Percentiles rank a stretch among this genome's conserved stretches.
Evolutionary conservation across 2,329 filamentous ascomycete species (phyloP).

Genomic region (Sporothrix dimorphospora): DNA sequence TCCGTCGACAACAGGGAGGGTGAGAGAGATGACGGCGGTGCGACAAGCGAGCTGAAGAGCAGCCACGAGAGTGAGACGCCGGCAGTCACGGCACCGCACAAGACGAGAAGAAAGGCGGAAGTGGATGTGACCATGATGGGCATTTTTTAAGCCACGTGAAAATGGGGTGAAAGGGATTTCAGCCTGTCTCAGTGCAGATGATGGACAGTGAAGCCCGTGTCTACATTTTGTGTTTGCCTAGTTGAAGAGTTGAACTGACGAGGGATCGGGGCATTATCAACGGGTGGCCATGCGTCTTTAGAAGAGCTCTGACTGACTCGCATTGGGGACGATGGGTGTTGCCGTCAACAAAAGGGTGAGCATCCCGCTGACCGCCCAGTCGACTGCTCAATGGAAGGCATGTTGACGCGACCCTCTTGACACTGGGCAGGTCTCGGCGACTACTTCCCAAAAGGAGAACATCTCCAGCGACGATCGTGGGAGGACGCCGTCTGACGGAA

Average conservation of each 20-base stretch:
- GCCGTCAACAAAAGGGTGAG: background rate
- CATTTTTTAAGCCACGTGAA: conserved; percentile 1
- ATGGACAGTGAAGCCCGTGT: background rate
- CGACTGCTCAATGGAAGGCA: background rate
- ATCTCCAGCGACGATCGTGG: background rate
- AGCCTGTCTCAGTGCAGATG: background rate
- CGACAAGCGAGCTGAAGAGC: background rate
- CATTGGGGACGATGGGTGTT: background rate
- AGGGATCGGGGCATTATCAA: background rate
- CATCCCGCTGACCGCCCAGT: background rate
- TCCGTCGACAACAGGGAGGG: background rate
- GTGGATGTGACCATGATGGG: background rate
- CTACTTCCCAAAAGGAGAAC: background rate
- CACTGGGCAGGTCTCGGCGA: background rate
- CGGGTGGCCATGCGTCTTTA: background rate
- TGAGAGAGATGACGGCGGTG: conserved; percentile 5
- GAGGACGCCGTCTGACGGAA: background rate
- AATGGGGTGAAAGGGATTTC: background rate
- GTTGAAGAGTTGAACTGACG: no score
- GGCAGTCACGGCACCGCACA: background rate
- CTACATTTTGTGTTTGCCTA: background rate
- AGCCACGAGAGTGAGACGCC: conserved; percentile 9
- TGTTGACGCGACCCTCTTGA: background rate
- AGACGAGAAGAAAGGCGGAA: background rate
- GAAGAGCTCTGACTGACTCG: background rate